A percentile compares a stretch with the other conserved stretches of the same genome.
These are phyloP conservation scores for Saturnispora zaruensis DNA, from an alignment of 805 yeast species.

Conservation along the genomic window DNA sequence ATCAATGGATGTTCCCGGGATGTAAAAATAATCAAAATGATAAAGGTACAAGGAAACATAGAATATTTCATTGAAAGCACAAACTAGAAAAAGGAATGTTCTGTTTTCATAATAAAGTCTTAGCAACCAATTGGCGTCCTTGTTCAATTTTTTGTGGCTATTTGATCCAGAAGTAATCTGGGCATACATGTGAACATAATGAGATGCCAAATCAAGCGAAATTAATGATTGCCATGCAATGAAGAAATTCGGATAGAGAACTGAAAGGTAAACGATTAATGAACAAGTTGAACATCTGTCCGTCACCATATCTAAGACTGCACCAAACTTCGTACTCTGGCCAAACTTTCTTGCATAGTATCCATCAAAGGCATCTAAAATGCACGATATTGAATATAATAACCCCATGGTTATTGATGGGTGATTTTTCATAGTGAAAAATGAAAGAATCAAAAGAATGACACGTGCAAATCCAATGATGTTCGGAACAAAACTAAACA, in stretches of 20 bases:
- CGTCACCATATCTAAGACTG: constrained; percentile 97
- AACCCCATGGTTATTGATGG: constrained; percentile 66
- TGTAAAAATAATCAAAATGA: constrained; percentile 43
- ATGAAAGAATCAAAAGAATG: constrained; percentile 69
- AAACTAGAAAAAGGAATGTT: constrained; percentile 73
- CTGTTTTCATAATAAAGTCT: constrained; percentile 83
- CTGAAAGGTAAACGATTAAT: constrained; percentile 77
- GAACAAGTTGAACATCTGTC: constrained; percentile 96
- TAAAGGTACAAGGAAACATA: constrained; percentile 81
- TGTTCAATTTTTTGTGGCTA: constrained; percentile 76
- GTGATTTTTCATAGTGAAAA: constrained; percentile 72
- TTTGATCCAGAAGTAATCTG: constrained; percentile 69
- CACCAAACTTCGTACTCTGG: constrained; percentile 90
- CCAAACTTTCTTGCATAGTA: constrained; percentile 82
- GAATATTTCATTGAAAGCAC: constrained; percentile 89
- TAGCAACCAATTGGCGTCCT: constrained; percentile 61
- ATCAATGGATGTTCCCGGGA: constrained; percentile 31
- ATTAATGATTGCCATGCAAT: constrained; percentile 75
- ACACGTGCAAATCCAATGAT: constrained; percentile 86
- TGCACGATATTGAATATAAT: constrained; percentile 78
- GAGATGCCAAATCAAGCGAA: constrained; percentile 83
- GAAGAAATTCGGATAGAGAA: constrained; percentile 63
- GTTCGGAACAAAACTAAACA: constrained; percentile 81
- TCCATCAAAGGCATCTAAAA: constrained; percentile 94
- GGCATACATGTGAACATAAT: constrained; percentile 98